Evolutionary conservation across 1,284 basidiomycete genomes (phyloP).

Genomic region (Melampsora americana): DNA sequence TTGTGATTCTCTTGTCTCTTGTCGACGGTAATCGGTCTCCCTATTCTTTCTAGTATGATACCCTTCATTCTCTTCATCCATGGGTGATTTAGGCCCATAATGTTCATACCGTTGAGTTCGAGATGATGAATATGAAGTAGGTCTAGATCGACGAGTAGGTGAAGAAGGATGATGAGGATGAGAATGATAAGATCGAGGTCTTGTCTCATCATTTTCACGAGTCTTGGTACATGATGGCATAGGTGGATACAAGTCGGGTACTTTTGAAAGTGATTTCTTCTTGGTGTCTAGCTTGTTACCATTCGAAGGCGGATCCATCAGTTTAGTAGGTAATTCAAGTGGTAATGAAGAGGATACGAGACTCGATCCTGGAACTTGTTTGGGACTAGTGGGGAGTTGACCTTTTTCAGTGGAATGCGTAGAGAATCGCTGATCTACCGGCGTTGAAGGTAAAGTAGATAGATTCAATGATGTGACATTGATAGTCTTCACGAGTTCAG

Average conservation of each 20-base stretch:
- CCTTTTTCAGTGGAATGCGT: background rate
- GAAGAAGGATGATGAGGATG: background rate
- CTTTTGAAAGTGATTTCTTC: background rate
- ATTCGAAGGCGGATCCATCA: background rate
- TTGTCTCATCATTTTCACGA: background rate
- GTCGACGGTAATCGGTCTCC: background rate
- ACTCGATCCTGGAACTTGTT: background rate
- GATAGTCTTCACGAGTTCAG: background rate
- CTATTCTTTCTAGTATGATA: background rate
- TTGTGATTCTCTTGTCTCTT: background rate
- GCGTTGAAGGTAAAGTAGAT: background rate
- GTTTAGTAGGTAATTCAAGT: background rate
- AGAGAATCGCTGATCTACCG: background rate
- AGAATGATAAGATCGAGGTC: background rate
- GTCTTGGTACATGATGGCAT: background rate
- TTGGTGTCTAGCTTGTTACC: background rate
- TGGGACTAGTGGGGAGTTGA: background rate
- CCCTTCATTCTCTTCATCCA: background rate
- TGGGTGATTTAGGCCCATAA: background rate
- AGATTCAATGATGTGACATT: background rate
- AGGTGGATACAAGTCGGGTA: slow-evolving; percentile 3
- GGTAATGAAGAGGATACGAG: background rate
- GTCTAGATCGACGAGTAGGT: background rate
- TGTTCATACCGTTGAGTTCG: background rate
- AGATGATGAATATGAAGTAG: background rate